Base-by-base conservation (phyloP, 805 yeast genomes). In the Saturnispora quitensis region DNA sequence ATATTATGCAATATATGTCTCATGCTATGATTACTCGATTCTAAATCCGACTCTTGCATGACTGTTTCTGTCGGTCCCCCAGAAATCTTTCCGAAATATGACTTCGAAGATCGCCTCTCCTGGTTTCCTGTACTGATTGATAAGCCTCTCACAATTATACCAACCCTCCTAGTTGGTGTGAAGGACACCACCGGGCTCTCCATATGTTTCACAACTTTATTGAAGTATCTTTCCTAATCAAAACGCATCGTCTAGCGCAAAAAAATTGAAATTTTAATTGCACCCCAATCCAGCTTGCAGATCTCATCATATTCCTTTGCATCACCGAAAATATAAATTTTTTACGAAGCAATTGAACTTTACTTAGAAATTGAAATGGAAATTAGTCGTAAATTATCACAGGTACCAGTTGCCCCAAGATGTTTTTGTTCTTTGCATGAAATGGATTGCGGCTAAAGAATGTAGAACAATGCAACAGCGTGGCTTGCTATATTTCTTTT, bases 1-100 rank as follows among this genome's bases (percentile, higher is more conserved):
- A 86, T 70, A 27, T 78, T 65, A 35, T 74, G 62, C 3, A 81
- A 68, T 27, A 81, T 69, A 4, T 68, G 62, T 50, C 72, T 71
- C 58, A 70, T 3, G 31, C 10, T 36, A 3, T 49, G 17, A 8
- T 48, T 53, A 25, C 52, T 55, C 15, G 58, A 54, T 34, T 58
- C 67, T 8, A 65, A 53, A 49, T 62, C 64, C 6, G 17, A 10
- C n/a, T 40, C 48, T 20, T 47, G 7, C 13, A 22, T 34, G 13
- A 31, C 5, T 12, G 8, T 7, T 38, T 38, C 24, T 18, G 20
- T 38, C 17, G 13, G 18, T 38, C 7, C 13, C 15, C 42, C 25
- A 12, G 9, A 25, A 38, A 38, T 17, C 22, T 34, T 44, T 13
- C 31, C 28, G 10, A 35, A 40, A 20, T 18, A 18, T n/a, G 17